These are phyloP conservation scores for Blastocystis sp. DNA, from an alignment of 352 stramenopile species.

Conservation along the genomic window DNA sequence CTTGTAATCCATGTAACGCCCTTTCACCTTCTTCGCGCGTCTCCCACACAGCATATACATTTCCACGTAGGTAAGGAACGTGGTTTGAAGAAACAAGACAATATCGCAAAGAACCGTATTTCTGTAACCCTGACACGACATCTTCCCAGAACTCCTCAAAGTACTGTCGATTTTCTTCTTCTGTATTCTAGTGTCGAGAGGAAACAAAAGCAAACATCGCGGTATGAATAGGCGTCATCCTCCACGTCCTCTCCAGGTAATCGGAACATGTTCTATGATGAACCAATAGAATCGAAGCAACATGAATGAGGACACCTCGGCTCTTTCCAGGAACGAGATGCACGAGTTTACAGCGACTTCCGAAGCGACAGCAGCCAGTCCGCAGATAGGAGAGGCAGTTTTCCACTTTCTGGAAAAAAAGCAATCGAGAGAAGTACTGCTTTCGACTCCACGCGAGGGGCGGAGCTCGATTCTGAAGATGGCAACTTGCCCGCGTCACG, in stretches of 20 bases:
- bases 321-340: neutral
- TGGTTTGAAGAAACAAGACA: neutral
- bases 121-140: neutral
- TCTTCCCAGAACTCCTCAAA: constrained; percentile 14
- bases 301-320: constrained; percentile 42
- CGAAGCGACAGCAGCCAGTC: constrained; percentile 49
- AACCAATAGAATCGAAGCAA: neutral
- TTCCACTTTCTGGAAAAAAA: neutral
- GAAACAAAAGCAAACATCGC: neutral
- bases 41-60: constrained; percentile 54
- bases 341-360: neutral
- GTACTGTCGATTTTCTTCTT: neutral
- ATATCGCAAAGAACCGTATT: neutral
- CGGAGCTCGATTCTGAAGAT: neutral
- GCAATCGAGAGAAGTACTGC: neutral
- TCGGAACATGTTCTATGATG: constrained; percentile 24
- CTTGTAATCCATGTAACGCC: neutral
- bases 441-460: neutral
- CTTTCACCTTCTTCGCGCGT: neutral
- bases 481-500: neutral
- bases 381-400: constrained; percentile 50
- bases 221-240: constrained; percentile 5
- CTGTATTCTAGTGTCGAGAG: neutral
- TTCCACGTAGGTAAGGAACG: neutral
- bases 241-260: neutral